Conservation (phyloP, 345 rosid genomes). For the Moricandia arvensis region DNA sequence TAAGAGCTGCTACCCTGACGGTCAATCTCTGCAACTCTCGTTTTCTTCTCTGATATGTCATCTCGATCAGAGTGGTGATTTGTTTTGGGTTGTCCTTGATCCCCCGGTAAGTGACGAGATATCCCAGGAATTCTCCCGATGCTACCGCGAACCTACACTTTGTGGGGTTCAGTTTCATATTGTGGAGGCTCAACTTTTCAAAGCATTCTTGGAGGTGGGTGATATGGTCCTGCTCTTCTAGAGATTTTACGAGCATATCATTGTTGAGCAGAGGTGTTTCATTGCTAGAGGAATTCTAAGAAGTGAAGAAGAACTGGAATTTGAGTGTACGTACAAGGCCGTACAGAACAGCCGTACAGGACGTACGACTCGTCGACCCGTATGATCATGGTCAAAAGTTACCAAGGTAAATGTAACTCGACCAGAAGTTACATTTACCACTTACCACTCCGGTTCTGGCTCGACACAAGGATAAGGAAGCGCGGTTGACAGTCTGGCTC, state of each 20-base stretch:
- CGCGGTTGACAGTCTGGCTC: too few relatives aligned
- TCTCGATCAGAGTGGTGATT: not conserved
- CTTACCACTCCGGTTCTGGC: too few relatives aligned
- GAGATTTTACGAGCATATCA: not conserved
- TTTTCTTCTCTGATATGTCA: not conserved
- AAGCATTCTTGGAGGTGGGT: not conserved
- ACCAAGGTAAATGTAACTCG: too few relatives aligned
- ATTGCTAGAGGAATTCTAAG: too few relatives aligned
- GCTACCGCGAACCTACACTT: not conserved
- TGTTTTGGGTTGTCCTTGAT: not conserved
- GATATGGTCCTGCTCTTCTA: not conserved
- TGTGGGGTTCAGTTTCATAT: not conserved
- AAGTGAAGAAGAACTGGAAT: too few relatives aligned
- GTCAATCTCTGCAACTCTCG: not conserved
- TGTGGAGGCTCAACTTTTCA: not conserved
- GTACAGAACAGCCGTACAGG: too few relatives aligned
- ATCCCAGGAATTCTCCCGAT: not conserved
- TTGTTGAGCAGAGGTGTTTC: too few relatives aligned
- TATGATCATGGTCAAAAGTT: too few relatives aligned
- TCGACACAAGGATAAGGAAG: too few relatives aligned
- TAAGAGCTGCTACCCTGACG: not conserved
- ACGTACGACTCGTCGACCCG: too few relatives aligned
- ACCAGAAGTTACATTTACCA: too few relatives aligned
- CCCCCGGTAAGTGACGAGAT: not conserved
- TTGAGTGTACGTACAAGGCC: too few relatives aligned